phyloP scores from a whole-genome alignment of 495 filamentous ascomycete genomes.

The Talaromyces proteolyticus region DNA sequence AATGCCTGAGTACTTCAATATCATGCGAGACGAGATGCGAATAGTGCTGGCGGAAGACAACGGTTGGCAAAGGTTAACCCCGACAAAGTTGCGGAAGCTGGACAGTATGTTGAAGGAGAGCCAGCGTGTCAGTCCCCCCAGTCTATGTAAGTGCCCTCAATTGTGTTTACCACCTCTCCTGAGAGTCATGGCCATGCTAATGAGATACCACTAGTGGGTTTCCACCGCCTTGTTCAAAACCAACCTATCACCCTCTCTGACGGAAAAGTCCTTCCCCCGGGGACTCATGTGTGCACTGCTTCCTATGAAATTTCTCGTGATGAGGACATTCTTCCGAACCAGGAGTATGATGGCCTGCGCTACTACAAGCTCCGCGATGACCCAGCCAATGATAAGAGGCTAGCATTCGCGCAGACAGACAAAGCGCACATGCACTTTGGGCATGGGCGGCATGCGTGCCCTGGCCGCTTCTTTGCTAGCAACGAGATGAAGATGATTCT shows the following conservation, averaged over 20 bases:
- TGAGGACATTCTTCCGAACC: conserved; percentile 19
- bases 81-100: conserved; percentile 17
- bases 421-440: conserved; percentile 12
- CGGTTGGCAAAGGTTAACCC: background rate
- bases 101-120: conserved; percentile 44
- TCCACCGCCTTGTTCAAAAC: too few species aligned
- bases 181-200: too few species aligned
- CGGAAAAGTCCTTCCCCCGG: conserved; percentile 26
- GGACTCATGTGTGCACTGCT: conserved; percentile 6
- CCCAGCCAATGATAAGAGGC: background rate
- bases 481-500: conserved; percentile 45
- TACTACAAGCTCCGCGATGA: conserved; percentile 20
- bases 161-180: too few species aligned
- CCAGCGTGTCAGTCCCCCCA: conserved; percentile 28
- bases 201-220: too few species aligned
- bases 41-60: conserved; percentile 4
- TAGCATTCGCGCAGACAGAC: conserved; percentile 1
- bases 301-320: conserved; percentile 15
- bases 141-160: too few species aligned
- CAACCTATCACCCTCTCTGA: conserved; percentile 12
- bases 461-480: conserved; percentile 49
- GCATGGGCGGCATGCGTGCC: conserved; percentile 35
- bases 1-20: conserved; percentile 6
- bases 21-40: conserved; percentile 1
- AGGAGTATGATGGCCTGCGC: conserved; percentile 28